A percentile compares a stretch with the other conserved stretches of the same genome.
These are phyloP conservation scores for Chalaropsis ovoidea DNA, from an alignment of 2,329 filamentous ascomycete species.

Conservation along the genomic window DNA sequence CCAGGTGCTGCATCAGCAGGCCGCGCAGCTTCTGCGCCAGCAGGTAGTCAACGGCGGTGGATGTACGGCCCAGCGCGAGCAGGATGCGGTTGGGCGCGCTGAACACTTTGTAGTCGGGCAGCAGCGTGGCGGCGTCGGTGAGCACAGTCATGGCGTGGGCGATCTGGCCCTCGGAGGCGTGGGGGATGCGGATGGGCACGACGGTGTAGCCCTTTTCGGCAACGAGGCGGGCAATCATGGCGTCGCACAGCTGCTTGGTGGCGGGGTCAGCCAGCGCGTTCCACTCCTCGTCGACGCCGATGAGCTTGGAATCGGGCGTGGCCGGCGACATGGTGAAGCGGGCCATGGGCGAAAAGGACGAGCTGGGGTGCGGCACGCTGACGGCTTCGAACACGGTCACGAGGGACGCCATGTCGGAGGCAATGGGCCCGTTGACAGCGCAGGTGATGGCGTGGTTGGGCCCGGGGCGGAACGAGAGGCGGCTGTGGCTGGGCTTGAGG, in stretches of 20 bases:
- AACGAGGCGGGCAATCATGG: conserved; percentile 44
- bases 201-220: conserved; percentile 42
- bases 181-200: conserved; percentile 49
- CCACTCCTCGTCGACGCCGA: conserved; percentile 59
- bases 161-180: conserved; percentile 53
- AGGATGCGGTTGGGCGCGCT: conserved; percentile 56
- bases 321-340: conserved; percentile 29
- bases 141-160: conserved; percentile 68
- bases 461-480: conserved; percentile 53
- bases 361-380: conserved; percentile 50
- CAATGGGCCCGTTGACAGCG: conserved; percentile 57
- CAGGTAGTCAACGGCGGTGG: conserved; percentile 55
- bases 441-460: conserved; percentile 50
- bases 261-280: conserved; percentile 40
- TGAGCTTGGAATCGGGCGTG: conserved; percentile 36
- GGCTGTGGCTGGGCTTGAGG: conserved; percentile 59
- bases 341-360: conserved; percentile 41
- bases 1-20: conserved; percentile 60
- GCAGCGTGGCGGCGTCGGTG: conserved; percentile 44
- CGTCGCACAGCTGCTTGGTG: conserved; percentile 36
- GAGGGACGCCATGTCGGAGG: conserved; percentile 56
- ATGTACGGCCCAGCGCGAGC: conserved; percentile 52
- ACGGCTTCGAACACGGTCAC: conserved; percentile 55
- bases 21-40: conserved; percentile 60
- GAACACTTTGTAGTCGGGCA: conserved; percentile 41